phyloP scores from a whole-genome alignment of 305 asterid species.

The Euphrasia arctica region DNA sequence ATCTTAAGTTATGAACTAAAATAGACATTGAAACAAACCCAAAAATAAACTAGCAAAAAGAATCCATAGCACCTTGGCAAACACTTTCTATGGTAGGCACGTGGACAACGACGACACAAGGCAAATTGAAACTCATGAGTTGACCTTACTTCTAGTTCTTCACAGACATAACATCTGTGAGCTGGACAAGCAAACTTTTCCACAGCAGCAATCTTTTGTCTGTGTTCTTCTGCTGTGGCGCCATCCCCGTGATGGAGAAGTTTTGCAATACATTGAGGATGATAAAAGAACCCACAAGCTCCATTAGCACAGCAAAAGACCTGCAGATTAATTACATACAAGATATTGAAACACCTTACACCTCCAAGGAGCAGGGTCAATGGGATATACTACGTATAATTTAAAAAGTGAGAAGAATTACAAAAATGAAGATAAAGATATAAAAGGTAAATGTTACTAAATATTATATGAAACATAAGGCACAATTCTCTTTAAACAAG shows the following conservation, averaged over 20 bases:
- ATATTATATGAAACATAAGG: background rate
- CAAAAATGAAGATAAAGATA: constrained; percentile 6
- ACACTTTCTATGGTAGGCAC: constrained; percentile 86
- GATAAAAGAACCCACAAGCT: constrained; percentile 78
- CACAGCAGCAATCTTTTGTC: constrained; percentile 53
- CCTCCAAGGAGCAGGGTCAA: constrained; percentile 5
- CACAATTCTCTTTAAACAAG: constrained; percentile 2
- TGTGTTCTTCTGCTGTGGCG: constrained; percentile 44
- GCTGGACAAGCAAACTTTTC: constrained; percentile 71
- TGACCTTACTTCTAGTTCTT: constrained; percentile 62
- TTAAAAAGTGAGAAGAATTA: constrained; percentile 1
- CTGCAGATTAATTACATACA: constrained; percentile 34
- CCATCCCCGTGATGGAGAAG: constrained; percentile 57
- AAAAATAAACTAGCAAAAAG: constrained; percentile 18
- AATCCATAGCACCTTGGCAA: constrained; percentile 66
- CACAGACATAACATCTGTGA: constrained; percentile 66
- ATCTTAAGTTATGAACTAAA: constrained; percentile 22
- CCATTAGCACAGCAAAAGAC: constrained; percentile 79
- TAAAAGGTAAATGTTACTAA: background rate
- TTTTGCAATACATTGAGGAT: constrained; percentile 66
- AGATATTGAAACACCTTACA: constrained; percentile 9
- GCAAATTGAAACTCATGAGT: constrained; percentile 64
- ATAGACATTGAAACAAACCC: constrained; percentile 18
- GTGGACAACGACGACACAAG: constrained; percentile 92
- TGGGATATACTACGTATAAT: background rate